Conservation (phyloP, 164 flowering plant species). For the Hamamelis virginiana region DNA sequence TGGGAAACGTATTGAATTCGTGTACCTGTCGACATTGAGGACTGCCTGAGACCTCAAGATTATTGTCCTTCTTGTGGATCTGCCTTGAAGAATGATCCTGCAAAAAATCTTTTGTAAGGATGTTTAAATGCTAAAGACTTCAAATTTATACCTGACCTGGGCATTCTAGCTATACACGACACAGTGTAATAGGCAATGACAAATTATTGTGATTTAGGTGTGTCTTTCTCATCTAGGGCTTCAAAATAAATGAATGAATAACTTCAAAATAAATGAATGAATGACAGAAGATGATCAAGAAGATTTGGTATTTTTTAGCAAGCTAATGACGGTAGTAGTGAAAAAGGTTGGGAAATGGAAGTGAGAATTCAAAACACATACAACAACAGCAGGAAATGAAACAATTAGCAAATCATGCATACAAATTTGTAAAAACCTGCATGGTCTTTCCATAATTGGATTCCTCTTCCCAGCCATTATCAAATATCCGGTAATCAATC, state of each 20-base stretch:
- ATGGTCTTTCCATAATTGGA: constrained; percentile 16
- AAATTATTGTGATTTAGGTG: background rate
- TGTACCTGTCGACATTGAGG: constrained; percentile 43
- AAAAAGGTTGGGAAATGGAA: background rate
- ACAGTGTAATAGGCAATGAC: background rate
- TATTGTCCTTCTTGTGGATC: constrained; percentile 24
- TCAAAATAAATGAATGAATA: background rate
- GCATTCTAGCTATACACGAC: background rate
- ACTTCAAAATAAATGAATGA: background rate
- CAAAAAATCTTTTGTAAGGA: constrained; percentile 15
- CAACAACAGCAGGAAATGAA: background rate
- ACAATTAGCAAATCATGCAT: background rate
- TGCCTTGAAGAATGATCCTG: constrained; percentile 39
- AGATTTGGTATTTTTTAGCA: background rate
- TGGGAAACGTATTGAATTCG: background rate
- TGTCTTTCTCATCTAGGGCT: background rate
- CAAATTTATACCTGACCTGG: background rate
- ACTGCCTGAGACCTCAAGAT: constrained; percentile 34
- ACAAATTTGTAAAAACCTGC: constrained; percentile 18
- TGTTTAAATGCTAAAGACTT: background rate
- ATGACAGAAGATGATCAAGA: background rate
- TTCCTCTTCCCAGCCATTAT: constrained; percentile 28
- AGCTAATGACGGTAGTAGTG: background rate
- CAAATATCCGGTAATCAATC: constrained; percentile 23
- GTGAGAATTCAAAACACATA: background rate